Conservation (phyloP, 2,329 filamentous ascomycete genomes). For the Metarhizium anisopliae region DNA sequence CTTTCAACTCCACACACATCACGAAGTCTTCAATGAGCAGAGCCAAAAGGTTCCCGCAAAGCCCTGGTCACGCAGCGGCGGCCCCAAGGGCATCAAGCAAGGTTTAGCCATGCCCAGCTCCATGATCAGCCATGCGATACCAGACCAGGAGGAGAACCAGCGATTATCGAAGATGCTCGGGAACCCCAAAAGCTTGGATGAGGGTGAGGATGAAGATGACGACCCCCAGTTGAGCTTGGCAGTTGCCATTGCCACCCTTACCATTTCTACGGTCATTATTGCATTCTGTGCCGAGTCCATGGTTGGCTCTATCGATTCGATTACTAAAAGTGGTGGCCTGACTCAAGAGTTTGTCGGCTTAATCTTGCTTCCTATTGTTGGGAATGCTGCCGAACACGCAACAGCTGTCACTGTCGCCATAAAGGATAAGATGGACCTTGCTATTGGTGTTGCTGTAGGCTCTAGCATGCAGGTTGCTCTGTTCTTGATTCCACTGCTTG, state of each 20-base stretch:
- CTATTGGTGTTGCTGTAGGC: constrained; percentile 72
- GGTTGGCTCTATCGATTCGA: constrained; percentile 61
- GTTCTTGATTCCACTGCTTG: constrained; percentile 68
- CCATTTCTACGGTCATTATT: constrained; percentile 66
- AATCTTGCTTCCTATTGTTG: constrained; percentile 74
- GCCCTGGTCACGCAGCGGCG: constrained; percentile 29
- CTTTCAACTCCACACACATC: constrained; percentile 87
- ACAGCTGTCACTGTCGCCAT: constrained; percentile 71
- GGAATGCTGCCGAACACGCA: constrained; percentile 74
- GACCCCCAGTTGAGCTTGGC: constrained; percentile 63
- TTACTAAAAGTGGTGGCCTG: constrained; percentile 51
- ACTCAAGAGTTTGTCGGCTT: constrained; percentile 70
- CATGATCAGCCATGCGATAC: constrained; percentile 26
- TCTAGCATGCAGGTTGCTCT: constrained; percentile 75
- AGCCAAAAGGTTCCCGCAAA: constrained; percentile 66
- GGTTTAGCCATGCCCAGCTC: constrained; percentile 14
- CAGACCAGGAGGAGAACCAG: constrained; percentile 27
- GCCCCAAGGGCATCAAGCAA: constrained; percentile 3
- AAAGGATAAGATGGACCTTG: constrained; percentile 80
- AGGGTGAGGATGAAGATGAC: constrained; percentile 60
- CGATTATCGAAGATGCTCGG: constrained; percentile 36
- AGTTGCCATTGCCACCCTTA: constrained; percentile 65
- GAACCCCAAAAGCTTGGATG: constrained; percentile 24
- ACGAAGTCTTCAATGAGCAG: constrained; percentile 67
- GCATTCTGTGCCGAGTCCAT: constrained; percentile 76